Evolutionary conservation across 176 grass and related monocot genomes (phyloP).

Genomic region (Sorghum bicolor): Sorghum_bicolor_NCBIv3 NC_012870.2:71673501-71674000

Average conservation of each 20-base stretch:
- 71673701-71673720: slow-evolving; percentile 98
- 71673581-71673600: background rate
- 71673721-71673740: slow-evolving; percentile 91
- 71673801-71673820: background rate
- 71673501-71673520: slow-evolving; percentile 47
- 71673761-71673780: slow-evolving; percentile 12
- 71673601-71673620: slow-evolving; percentile 26
- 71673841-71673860: background rate
- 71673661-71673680: slow-evolving; percentile 78
- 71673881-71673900: background rate
- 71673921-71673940: background rate
- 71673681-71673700: slow-evolving; percentile 60
- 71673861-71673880: background rate
- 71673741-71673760: slow-evolving; percentile 69
- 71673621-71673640: slow-evolving; percentile 94
- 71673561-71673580: background rate
- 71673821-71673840: background rate
- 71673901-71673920: background rate
- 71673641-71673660: slow-evolving; percentile 79
- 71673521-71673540: background rate
- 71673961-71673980: background rate
- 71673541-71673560: slow-evolving; percentile 20
- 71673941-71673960: slow-evolving; percentile 1
- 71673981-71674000: background rate
- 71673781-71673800: slow-evolving; percentile 22